Conservation (phyloP, 352 stramenopile species). For the Globisporangium paddicum region DNA sequence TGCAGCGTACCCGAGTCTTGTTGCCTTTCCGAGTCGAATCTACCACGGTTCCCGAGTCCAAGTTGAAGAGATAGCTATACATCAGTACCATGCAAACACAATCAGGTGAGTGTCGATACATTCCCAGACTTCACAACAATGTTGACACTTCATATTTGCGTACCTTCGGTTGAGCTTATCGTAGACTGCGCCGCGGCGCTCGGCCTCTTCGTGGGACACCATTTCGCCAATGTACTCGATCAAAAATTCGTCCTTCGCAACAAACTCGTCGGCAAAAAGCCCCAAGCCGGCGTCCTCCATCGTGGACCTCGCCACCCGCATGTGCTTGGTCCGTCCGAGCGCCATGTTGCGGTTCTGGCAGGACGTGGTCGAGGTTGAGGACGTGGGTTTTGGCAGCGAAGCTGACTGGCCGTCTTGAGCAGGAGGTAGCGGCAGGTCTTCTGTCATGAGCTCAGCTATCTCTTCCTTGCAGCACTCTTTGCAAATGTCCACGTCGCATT, state of each 20-base stretch:
- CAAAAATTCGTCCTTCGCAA: slow-evolving; percentile 93
- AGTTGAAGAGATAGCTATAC: slow-evolving; percentile 91
- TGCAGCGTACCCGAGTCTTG: slow-evolving; percentile 81
- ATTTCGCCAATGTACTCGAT: slow-evolving; percentile 95
- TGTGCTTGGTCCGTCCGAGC: slow-evolving; percentile 45
- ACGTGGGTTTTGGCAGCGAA: not conserved
- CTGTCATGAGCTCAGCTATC: slow-evolving; percentile 18
- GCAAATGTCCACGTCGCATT: slow-evolving; percentile 94
- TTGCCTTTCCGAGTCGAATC: slow-evolving; percentile 94
- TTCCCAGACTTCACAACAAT: too few species aligned
- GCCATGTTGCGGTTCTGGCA: slow-evolving; percentile 70
- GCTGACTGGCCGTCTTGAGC: not conserved
- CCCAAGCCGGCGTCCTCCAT: slow-evolving; percentile 87
- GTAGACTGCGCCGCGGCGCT: slow-evolving; percentile 85
- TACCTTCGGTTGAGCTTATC: slow-evolving; percentile 83
- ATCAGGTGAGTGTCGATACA: too few species aligned
- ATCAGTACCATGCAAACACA: not conserved
- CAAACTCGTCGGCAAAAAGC: slow-evolving; percentile 83
- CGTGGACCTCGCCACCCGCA: slow-evolving; percentile 77
- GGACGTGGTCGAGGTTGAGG: slow-evolving; percentile 13
- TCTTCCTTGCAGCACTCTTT: slow-evolving; percentile 62
- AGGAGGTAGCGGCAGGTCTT: not conserved
- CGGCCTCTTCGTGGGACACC: slow-evolving; percentile 88
- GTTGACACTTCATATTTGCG: not conserved
- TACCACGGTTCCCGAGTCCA: slow-evolving; percentile 89